These are phyloP conservation scores for Aspergillus panamensis DNA, from an alignment of 495 filamentous ascomycete genomes.

Conservation along the genomic window DNA sequence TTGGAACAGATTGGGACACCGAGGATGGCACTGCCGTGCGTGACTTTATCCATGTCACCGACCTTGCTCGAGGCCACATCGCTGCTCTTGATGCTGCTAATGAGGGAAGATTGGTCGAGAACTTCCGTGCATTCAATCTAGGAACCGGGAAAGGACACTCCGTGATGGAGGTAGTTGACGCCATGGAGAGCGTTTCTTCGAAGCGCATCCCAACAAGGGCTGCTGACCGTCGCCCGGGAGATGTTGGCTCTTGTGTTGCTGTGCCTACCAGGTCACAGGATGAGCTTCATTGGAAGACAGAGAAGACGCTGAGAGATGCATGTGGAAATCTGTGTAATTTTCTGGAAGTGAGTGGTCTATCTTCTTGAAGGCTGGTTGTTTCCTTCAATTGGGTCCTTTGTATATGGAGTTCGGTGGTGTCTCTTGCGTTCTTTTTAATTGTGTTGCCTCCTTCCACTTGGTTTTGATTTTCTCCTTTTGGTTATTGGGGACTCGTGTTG, in stretches of 20 bases:
- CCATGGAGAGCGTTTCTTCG: conserved; percentile 44
- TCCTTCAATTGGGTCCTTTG: conserved; percentile 5
- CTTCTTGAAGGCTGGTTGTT: conserved; percentile 19
- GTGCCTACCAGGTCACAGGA: conserved; percentile 77
- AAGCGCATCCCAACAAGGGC: conserved; percentile 52
- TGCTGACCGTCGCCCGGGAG: conserved; percentile 70
- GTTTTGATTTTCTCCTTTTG: not conserved
- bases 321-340: conserved; percentile 83
- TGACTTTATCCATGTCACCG: conserved; percentile 60
- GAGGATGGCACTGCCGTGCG: conserved; percentile 58
- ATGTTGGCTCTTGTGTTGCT: conserved; percentile 75
- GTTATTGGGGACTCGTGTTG: not conserved
- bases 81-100: conserved; percentile 48
- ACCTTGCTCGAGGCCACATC: conserved; percentile 64
- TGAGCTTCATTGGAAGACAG: conserved; percentile 88
- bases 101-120: conserved; percentile 36
- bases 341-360: conserved; percentile 35
- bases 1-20: conserved; percentile 62
- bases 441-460: not conserved
- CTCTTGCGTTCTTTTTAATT: conserved; percentile 6
- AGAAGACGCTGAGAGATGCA: conserved; percentile 75
- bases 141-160: conserved; percentile 51
- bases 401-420: conserved; percentile 16
- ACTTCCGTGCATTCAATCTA: conserved; percentile 53
- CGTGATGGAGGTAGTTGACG: conserved; percentile 48